phyloP scores from a whole-genome alignment of 257 asterid species.

The Capsicum baccatum region DNA sequence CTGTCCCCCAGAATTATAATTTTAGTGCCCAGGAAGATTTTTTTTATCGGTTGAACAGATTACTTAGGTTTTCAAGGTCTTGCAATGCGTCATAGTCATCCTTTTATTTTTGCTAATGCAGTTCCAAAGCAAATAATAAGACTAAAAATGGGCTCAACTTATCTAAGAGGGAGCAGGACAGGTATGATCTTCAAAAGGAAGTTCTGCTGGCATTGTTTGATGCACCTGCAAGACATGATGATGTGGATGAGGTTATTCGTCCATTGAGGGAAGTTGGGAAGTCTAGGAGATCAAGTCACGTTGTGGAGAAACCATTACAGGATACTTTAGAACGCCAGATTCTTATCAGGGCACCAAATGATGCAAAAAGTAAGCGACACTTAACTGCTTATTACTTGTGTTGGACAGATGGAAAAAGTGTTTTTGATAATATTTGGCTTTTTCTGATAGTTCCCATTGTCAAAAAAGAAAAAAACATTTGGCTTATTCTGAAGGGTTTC shows the following conservation, averaged over 20 bases:
- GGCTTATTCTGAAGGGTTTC: background rate
- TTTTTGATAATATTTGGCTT: slow-evolving; percentile 8
- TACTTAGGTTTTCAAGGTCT: slow-evolving; percentile 20
- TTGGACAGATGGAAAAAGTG: background rate
- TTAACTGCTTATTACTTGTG: slow-evolving; percentile 27
- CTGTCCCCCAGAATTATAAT: slow-evolving; percentile 15
- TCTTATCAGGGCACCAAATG: slow-evolving; percentile 48
- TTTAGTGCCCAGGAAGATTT: background rate
- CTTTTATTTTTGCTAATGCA: slow-evolving; percentile 41
- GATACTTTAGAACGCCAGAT: slow-evolving; percentile 55
- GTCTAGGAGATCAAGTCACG: slow-evolving; percentile 39
- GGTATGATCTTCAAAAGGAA: slow-evolving; percentile 52
- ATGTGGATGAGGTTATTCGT: slow-evolving; percentile 29
- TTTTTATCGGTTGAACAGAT: slow-evolving; percentile 4
- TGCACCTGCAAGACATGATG: slow-evolving; percentile 46
- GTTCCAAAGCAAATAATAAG: slow-evolving; percentile 37
- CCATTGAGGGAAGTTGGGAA: slow-evolving; percentile 38
- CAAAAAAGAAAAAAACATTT: background rate
- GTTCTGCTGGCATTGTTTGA: slow-evolving; percentile 58
- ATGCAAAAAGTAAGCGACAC: slow-evolving; percentile 52
- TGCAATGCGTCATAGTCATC: slow-evolving; percentile 5
- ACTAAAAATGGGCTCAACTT: slow-evolving; percentile 35
- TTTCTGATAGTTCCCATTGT: background rate
- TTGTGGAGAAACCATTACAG: slow-evolving; percentile 56
- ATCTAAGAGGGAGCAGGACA: slow-evolving; percentile 41